Conservation (phyloP, 148 eudicot species). For the Cornus kousa region DNA sequence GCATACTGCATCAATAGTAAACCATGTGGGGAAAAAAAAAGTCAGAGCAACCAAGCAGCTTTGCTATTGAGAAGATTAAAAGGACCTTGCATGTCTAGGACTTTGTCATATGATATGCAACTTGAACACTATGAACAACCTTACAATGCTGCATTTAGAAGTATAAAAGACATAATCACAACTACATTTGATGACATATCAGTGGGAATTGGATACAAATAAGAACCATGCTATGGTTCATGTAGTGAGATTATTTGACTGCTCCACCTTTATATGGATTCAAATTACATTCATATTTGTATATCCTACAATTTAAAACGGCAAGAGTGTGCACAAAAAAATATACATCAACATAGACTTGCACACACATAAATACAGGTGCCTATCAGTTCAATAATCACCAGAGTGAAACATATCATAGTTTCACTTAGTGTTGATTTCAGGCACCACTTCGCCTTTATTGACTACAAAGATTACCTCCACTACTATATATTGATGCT, state of each 20-base stretch:
- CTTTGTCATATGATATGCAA: neutral
- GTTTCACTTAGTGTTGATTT: neutral
- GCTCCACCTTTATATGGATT: neutral
- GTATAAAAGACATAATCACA: neutral
- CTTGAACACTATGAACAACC: slow-evolving; percentile 2
- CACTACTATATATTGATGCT: neutral
- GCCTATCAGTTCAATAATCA: too few relatives aligned
- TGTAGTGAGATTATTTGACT: neutral
- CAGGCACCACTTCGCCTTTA: neutral
- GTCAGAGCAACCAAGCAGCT: neutral
- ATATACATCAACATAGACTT: too few relatives aligned
- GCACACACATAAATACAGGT: too few relatives aligned
- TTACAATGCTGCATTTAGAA: neutral
- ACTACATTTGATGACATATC: neutral
- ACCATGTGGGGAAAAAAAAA: neutral
- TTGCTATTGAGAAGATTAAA: slow-evolving; percentile 10
- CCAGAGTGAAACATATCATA: too few relatives aligned
- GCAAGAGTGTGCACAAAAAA: too few relatives aligned
- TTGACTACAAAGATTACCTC: neutral
- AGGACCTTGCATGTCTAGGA: neutral
- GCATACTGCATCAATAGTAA: slow-evolving; percentile 55
- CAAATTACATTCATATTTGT: neutral
- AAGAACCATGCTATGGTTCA: neutral
- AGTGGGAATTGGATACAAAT: neutral
- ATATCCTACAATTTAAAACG: too few relatives aligned